Conservation (phyloP, 1,284 basidiomycete genomes). For the Microbotryum silenes-acaulis region DNA sequence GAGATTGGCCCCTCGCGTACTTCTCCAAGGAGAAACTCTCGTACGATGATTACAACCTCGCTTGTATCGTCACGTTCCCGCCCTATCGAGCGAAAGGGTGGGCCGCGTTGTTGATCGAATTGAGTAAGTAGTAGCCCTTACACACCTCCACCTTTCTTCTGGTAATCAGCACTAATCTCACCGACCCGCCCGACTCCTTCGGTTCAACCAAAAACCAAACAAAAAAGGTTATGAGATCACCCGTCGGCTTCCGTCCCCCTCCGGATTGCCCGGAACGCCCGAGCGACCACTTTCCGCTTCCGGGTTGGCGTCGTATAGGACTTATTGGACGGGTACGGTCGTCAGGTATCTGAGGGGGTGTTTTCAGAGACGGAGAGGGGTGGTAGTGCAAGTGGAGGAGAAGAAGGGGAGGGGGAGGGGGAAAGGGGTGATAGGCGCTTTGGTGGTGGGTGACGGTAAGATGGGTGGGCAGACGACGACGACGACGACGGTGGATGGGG, state of each 20-base stretch:
- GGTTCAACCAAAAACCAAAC: too few relatives aligned
- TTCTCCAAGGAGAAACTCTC: constrained; percentile 97
- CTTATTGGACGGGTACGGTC: constrained; percentile 82
- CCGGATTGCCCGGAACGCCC: constrained; percentile 59
- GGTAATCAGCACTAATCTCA: too few relatives aligned
- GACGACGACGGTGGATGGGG: neutral
- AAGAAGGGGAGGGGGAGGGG: constrained; percentile 2
- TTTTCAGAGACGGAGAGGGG: constrained; percentile 32
- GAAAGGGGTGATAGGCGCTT: constrained; percentile 9
- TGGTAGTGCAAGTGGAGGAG: neutral
- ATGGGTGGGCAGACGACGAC: neutral
- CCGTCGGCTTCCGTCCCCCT: constrained; percentile 58
- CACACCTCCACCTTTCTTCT: neutral
- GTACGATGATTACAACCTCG: constrained; percentile 94
- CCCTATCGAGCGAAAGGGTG: constrained; percentile 85
- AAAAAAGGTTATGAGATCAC: constrained; percentile 74
- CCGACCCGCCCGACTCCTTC: too few relatives aligned
- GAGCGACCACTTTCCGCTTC: constrained; percentile 91
- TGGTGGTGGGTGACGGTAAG: constrained; percentile 3
- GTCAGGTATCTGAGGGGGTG: constrained; percentile 67
- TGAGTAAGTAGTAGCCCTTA: constrained; percentile 55
- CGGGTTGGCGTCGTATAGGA: constrained; percentile 80
- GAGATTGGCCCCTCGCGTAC: constrained; percentile 81
- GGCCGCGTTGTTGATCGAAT: constrained; percentile 95
- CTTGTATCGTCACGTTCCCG: constrained; percentile 91